Base-by-base conservation (phyloP, 306 rosid genomes). In the Prunus mongolica region DNA sequence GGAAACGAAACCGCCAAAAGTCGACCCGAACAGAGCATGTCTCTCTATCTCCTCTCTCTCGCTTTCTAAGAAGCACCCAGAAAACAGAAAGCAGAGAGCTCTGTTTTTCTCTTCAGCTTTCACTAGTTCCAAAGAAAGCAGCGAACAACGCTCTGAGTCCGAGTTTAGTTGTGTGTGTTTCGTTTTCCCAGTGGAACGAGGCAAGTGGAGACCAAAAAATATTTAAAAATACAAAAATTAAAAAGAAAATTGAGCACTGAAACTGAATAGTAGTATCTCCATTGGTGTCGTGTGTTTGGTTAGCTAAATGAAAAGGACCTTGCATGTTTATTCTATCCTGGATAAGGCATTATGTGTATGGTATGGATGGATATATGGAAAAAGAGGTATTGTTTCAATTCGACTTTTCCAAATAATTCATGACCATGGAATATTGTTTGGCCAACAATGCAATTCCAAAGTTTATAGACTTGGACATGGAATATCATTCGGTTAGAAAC, bases 1-100 rank as follows among this genome's bases (percentile, higher is more conserved):
- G 89, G 80, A 49, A 77, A 77, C 3, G 86, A 82, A 60, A 76
- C 47, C 71, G 82, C 87, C 73, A 76, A 52, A 57, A 86, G 54
- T 57, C 87, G 77, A 64, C 86, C 89, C 84, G 82, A 65, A 79
- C 90, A 76, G 8, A 89, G 77, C 87, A 87, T 83, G 65, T 65
- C 77, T 30, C 50, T 52, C 82, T 30, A 49, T 52, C 41, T 69
- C 22, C 41, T 45, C 32, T 19, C 57, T 1, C 57, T 19, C 9
- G 44, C 44, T 7, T 38, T 38, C 2, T 38, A 38, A 38, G 44
- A 38, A 38, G 44, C 44, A 38, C 9, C 44, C 44, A 38, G 44
- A 38, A 7, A 38, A 38, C 25, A 24, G 25, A 12, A 49, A 49
- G 54, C 54, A 12, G 16, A 3, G 54, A 49, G 54, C 54, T 49